These are phyloP conservation scores for Ogataea parapolymorpha DNA, from an alignment of 805 yeast species.

Conservation along the genomic window DNA sequence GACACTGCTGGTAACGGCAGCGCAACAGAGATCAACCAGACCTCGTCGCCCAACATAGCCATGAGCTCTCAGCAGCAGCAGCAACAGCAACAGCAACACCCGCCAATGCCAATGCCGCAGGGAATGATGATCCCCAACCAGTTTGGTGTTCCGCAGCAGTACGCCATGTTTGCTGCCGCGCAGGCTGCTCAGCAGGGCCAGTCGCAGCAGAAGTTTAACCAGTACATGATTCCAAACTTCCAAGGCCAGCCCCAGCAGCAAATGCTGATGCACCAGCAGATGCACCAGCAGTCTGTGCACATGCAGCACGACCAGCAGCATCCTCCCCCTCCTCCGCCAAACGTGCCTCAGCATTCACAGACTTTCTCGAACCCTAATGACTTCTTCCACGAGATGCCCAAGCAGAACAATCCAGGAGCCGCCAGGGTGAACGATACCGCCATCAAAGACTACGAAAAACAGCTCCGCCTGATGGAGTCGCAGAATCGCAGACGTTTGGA, in stretches of 20 bases:
- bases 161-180: constrained; percentile 28
- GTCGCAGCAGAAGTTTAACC: constrained; percentile 22
- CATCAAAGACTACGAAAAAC: constrained; percentile 78
- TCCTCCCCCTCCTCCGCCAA: constrained; percentile 17
- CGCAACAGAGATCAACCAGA: constrained; percentile 12
- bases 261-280: constrained; percentile 24
- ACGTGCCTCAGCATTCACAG: constrained; percentile 18
- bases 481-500: constrained; percentile 70
- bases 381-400: constrained; percentile 21
- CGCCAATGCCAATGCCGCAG: constrained; percentile 26
- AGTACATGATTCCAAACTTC: constrained; percentile 28
- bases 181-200: constrained; percentile 22
- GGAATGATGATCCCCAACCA: constrained; percentile 31
- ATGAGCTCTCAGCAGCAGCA: constrained; percentile 14
- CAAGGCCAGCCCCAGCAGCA: constrained; percentile 27
- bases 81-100: constrained; percentile 16
- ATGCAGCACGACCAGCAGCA: constrained; percentile 20
- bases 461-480: constrained; percentile 67
- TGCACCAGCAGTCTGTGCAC: constrained; percentile 20
- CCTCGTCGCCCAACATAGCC: constrained; percentile 11
- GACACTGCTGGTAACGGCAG: constrained; percentile 16
- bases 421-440: constrained; percentile 43
- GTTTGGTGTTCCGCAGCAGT: constrained; percentile 29
- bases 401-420: constrained; percentile 17
- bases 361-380: constrained; percentile 22